Base-by-base conservation (phyloP, 164 flowering plant species). In the Warburgia ugandensis region DNA sequence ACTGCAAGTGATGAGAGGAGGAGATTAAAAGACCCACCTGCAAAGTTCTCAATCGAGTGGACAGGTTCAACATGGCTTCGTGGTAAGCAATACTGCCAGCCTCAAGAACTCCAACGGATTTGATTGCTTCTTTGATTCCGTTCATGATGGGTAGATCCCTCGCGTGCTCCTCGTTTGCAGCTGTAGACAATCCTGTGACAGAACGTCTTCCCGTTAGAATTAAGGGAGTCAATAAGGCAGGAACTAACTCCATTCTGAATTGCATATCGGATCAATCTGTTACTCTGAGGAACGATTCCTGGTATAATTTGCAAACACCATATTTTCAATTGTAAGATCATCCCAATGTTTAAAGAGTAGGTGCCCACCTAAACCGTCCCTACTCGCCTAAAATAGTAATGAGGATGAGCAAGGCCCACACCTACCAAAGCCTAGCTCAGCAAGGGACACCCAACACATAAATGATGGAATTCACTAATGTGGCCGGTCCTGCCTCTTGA, bases 101-200 rank as follows among this genome's bases (percentile, higher is more conserved):
- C 30, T 79, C 73, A 22, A 86, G 53, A 33, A 78, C 95, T 33
- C 69, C 78, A 31, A 80, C 55, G 26, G 86, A 73, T 47, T 86
- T 86, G 50, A 86, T 76, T 45, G 65, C 83, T 68, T 86, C 95
- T 64, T 72, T 83, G 68, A 83, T 80, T 31, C 95, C 95, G 63
- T 86, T 86, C 88, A 86, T 80, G 16, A 79, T 67, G 12, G 95
- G 91, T 3, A 86, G 63, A 44, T 77, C 77, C 68, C 79, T 77
- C 23, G 75, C 91, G 56, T 86, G 95, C 20, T 86, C 82, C 51
- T 66, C 78, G 38, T 83, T 75, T 27, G 85, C 87, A 50, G 48
- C 62, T 65, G 50, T 69, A 29, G 68, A 77, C 50, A 86, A 8
- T 25, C 87, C 91, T 86, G 74, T 52, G 63, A 29, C 10, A 14